Conservation (phyloP, 805 yeast species). For the Grigorovia humatica region DNA sequence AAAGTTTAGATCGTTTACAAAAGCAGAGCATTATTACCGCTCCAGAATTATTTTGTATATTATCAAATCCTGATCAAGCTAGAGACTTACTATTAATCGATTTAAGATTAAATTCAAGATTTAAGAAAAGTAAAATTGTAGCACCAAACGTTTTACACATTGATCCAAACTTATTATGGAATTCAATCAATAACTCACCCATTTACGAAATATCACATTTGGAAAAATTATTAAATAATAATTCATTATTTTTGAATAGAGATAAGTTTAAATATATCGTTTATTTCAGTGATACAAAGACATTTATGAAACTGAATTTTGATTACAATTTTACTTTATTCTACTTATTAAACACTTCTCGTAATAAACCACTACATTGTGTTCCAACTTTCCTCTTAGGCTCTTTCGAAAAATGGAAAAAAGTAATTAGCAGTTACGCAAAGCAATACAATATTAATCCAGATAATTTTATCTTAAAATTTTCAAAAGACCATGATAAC, state of each 20-base stretch:
- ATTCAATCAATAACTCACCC: conserved; percentile 18
- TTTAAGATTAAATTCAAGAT: conserved; percentile 29
- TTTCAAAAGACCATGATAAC: background rate
- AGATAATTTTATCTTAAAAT: conserved; percentile 11
- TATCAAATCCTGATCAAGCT: conserved; percentile 39
- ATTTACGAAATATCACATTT: conserved; percentile 26
- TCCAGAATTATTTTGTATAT: conserved; percentile 34
- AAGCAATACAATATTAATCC: conserved; percentile 16
- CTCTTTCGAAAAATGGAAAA: conserved; percentile 37
- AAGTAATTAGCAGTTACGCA: conserved; percentile 24
- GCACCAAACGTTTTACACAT: conserved; percentile 31
- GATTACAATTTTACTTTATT: conserved; percentile 29
- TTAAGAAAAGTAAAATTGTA: conserved; percentile 29
- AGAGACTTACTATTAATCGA: conserved; percentile 30
- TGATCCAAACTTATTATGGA: conserved; percentile 31
- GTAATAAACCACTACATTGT: conserved; percentile 8
- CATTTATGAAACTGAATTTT: conserved; percentile 22
- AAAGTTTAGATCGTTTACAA: conserved; percentile 21
- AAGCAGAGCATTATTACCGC: conserved; percentile 45
- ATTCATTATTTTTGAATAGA: conserved; percentile 23
- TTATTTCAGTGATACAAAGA: conserved; percentile 31
- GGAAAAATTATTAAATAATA: conserved; percentile 18
- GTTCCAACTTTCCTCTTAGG: conserved; percentile 31
- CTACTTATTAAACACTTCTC: conserved; percentile 19
- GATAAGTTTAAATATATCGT: conserved; percentile 29